phyloP scores from a whole-genome alignment of 75 land plant species.

The Selaginella moellendorffii region DNA sequence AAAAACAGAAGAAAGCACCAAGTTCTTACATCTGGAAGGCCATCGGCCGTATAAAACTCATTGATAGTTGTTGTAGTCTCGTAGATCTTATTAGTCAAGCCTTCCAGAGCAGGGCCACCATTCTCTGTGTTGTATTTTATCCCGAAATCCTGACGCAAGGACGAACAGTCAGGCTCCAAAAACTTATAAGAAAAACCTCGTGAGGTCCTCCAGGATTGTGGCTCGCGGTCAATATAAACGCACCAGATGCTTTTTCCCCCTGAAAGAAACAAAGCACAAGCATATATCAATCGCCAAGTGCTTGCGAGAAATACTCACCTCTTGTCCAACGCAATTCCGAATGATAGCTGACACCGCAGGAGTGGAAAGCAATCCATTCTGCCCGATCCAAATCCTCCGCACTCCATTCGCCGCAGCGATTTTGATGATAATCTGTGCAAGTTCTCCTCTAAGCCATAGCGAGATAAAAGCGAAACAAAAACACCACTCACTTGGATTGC shows the following conservation, averaged over 20 bases:
- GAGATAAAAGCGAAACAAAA: slow-evolving; percentile 1
- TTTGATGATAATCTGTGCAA: slow-evolving; percentile 81
- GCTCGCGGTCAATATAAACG: slow-evolving; percentile 95
- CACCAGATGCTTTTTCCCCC: slow-evolving; percentile 87
- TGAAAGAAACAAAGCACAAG: no score
- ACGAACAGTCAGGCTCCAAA: not conserved
- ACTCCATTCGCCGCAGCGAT: slow-evolving; percentile 99
- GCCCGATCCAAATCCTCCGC: slow-evolving; percentile 89
- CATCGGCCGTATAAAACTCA: slow-evolving; percentile 80
- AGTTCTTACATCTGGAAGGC: slow-evolving; percentile 56
- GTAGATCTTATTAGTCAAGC: slow-evolving; percentile 76
- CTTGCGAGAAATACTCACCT: slow-evolving; percentile 66
- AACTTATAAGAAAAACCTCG: slow-evolving; percentile 40
- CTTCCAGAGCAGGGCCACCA: slow-evolving; percentile 99
- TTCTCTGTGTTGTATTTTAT: slow-evolving; percentile 99
- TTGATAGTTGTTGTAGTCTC: slow-evolving; percentile 65
- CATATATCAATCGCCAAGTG: no score
- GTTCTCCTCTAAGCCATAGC: no score
- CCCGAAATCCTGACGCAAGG: slow-evolving; percentile 73
- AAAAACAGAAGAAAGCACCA: not conserved
- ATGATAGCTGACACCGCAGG: slow-evolving; percentile 97
- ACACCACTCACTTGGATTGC: slow-evolving; percentile 69
- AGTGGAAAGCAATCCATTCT: slow-evolving; percentile 85
- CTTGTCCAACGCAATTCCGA: slow-evolving; percentile 64
- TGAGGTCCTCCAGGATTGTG: slow-evolving; percentile 98